A percentile compares a stretch with the other conserved stretches of the same genome.
Evolutionary conservation across 2,329 filamentous ascomycete species (phyloP).

Genomic region (Cordyceps cateniannulata): DNA sequence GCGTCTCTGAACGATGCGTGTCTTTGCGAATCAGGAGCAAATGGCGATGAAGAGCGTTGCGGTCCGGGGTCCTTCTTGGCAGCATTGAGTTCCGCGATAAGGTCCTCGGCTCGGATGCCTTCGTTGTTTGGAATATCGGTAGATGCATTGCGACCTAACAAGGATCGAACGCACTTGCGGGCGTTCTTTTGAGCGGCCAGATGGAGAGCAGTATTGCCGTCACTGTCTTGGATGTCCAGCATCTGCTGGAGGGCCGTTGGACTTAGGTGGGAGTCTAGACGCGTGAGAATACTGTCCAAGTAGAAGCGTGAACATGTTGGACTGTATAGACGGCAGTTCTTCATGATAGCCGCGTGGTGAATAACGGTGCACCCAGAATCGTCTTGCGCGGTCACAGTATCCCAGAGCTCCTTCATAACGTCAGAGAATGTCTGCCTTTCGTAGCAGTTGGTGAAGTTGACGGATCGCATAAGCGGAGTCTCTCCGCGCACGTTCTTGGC

Average conservation of each 20-base stretch:
- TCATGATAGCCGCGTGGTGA: slow-evolving; percentile 88
- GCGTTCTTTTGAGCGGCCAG: slow-evolving; percentile 75
- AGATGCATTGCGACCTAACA: slow-evolving; percentile 72
- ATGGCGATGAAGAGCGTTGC: slow-evolving; percentile 70
- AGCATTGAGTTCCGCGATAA: slow-evolving; percentile 71
- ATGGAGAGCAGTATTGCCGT: slow-evolving; percentile 81
- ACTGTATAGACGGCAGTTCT: slow-evolving; percentile 72
- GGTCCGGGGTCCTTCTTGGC: slow-evolving; percentile 60
- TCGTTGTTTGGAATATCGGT: slow-evolving; percentile 77
- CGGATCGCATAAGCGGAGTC: slow-evolving; percentile 88
- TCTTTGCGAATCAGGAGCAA: slow-evolving; percentile 54
- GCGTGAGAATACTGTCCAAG: slow-evolving; percentile 83
- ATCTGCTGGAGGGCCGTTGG: slow-evolving; percentile 70
- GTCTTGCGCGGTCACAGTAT: slow-evolving; percentile 75
- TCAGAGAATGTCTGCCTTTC: slow-evolving; percentile 87
- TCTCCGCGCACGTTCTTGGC: slow-evolving; percentile 69
- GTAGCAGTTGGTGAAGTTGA: slow-evolving; percentile 94
- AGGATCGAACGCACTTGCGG: slow-evolving; percentile 78
- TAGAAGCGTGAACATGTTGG: slow-evolving; percentile 90
- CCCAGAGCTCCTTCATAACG: slow-evolving; percentile 75
- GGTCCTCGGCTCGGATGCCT: slow-evolving; percentile 75
- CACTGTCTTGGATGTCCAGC: slow-evolving; percentile 74
- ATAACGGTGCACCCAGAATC: slow-evolving; percentile 81
- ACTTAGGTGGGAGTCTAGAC: slow-evolving; percentile 62
- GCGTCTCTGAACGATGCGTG: slow-evolving; percentile 49